Conservation (phyloP, 345 rosid species). For the Noccaea bulbosa region DNA sequence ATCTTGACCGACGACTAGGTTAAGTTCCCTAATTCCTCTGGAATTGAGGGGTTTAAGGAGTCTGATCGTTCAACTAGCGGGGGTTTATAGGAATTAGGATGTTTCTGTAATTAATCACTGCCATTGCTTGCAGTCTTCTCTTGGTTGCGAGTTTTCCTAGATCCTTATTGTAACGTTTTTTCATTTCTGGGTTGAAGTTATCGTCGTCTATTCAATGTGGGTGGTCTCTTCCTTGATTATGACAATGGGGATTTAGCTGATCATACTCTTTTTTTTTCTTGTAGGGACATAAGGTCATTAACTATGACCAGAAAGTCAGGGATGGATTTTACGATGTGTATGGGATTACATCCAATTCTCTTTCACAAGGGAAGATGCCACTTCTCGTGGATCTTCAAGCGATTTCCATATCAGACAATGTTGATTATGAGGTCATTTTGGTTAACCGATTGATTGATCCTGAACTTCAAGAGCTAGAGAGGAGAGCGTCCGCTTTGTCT, state of each 20-base stretch:
- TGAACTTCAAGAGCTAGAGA: constrained; percentile 78
- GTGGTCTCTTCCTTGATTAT: constrained; percentile 15
- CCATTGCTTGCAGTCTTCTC: constrained; percentile 20
- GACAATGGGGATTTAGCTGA: constrained; percentile 29
- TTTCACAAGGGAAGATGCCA: constrained; percentile 77
- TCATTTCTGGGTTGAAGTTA: constrained; percentile 9
- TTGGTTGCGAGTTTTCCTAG: background rate
- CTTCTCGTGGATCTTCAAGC: constrained; percentile 82
- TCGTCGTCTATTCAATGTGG: background rate
- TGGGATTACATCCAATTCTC: constrained; percentile 64
- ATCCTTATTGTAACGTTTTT: background rate
- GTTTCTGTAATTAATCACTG: constrained; percentile 21
- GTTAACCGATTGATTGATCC: constrained; percentile 80
- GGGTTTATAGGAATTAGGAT: constrained; percentile 36
- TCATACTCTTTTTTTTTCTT: constrained; percentile 16
- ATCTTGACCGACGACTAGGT: background rate
- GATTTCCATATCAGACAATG: constrained; percentile 61
- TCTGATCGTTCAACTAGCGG: background rate
- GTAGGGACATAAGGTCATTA: constrained; percentile 85
- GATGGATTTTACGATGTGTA: constrained; percentile 94
- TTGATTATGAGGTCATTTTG: constrained; percentile 74
- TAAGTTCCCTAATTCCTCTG: background rate
- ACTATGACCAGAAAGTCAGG: constrained; percentile 74
- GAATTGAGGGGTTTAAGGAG: constrained; percentile 14
- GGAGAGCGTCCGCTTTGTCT: constrained; percentile 51